A percentile compares a stretch with the other conserved stretches of the same genome.
phyloP scores from a whole-genome alignment of 192 early-diverging fungal species.

The Coemansia sp. region DNA sequence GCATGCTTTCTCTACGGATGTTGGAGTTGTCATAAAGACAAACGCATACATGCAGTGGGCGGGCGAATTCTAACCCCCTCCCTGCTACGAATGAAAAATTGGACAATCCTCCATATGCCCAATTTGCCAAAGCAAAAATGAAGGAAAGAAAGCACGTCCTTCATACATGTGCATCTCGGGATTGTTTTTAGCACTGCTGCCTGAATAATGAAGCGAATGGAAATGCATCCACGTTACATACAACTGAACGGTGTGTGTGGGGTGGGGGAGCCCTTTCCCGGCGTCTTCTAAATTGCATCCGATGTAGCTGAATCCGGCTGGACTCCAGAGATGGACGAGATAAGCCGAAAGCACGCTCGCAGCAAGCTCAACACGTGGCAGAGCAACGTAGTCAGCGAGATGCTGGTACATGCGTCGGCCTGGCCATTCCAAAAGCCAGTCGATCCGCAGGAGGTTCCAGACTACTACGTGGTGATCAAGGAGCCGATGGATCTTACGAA shows the following conservation, averaged over 20 bases:
- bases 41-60: background rate
- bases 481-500: conserved; percentile 96
- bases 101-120: background rate
- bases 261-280: too few species aligned
- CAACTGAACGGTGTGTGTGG: too few species aligned
- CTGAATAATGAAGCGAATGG: background rate
- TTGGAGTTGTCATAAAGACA: background rate
- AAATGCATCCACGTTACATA: background rate
- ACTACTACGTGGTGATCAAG: conserved; percentile 95
- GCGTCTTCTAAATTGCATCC: background rate
- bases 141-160: background rate
- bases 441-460: conserved; percentile 78
- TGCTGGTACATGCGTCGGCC: conserved; percentile 71
- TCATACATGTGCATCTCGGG: background rate
- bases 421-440: conserved; percentile 98
- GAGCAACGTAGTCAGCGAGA: conserved; percentile 72
- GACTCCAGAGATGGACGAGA: conserved; percentile 82
- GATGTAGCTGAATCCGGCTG: conserved; percentile 80
- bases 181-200: background rate
- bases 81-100: too few species aligned
- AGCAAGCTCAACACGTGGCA: conserved; percentile 57
- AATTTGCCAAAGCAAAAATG: background rate
- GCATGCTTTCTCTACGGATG: background rate
- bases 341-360: conserved; percentile 38
- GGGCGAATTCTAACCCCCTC: background rate